Percentiles rank a stretch among this genome's conserved stretches.
Conservation (phyloP, 768 basidiomycete species). For the Amanita pallidorosea region DNA sequence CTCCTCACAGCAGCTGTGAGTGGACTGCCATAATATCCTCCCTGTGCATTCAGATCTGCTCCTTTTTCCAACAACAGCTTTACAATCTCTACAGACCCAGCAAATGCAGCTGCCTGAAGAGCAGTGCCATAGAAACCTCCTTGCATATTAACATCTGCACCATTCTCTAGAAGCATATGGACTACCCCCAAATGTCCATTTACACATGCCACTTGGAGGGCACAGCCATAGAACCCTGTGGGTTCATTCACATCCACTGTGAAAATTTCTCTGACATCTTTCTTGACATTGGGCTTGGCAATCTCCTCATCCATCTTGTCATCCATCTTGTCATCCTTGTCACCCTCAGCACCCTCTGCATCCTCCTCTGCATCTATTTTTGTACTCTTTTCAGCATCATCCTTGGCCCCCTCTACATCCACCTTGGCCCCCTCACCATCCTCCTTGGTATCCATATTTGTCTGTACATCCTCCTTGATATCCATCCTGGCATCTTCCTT, state of each 20-base stretch:
- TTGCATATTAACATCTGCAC: constrained; percentile 1
- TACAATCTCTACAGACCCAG: not conserved
- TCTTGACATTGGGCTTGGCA: not conserved
- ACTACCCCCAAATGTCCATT: not conserved
- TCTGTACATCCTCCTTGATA: too few relatives aligned
- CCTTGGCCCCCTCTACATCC: too few relatives aligned
- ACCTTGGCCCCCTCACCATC: too few relatives aligned
- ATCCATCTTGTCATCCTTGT: too few relatives aligned
- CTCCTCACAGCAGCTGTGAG: not conserved
- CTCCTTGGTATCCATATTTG: too few relatives aligned
- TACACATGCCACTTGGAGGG: not conserved
- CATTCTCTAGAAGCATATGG: not conserved
- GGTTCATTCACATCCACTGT: not conserved
- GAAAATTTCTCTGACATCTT: too few relatives aligned
- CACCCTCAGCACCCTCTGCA: too few relatives aligned
- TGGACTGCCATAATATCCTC: constrained; percentile 1
- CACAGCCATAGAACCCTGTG: not conserved
- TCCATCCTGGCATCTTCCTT: too few relatives aligned
- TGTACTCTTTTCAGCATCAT: too few relatives aligned
- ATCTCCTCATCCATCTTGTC: not conserved
- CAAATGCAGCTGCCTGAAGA: not conserved
- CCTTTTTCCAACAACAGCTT: not conserved
- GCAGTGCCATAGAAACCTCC: not conserved
- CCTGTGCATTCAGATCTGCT: constrained; percentile 1
- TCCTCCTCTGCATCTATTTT: too few relatives aligned